Base-by-base conservation (phyloP, 352 stramenopile genomes). In the Phytophthora palmivora region DNA sequence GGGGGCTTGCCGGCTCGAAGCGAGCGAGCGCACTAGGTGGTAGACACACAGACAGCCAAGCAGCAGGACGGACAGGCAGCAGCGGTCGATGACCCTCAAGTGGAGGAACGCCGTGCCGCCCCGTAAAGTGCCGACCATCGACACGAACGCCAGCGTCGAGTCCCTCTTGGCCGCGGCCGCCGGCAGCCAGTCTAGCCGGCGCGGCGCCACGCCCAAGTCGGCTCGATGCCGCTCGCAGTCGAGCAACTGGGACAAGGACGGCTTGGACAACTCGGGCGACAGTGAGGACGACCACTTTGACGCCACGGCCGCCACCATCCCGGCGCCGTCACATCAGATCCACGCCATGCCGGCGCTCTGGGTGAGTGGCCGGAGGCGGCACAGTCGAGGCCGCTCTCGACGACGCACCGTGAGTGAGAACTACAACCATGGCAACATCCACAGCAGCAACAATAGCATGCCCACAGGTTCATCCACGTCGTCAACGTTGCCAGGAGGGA, bases 41-140 rank as follows among this genome's bases (percentile, higher is more conserved):
- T 53, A 22, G 32, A 50, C 10, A 46, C 16, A 21, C 37, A 55
- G 41, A 41, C 28, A 46, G 42, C 26, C 33, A 41, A 37, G 47
- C 42, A 48, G 58, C 43, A 63, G 59, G 37, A 47, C 22, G 5
- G 24, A 34, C 30, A 43, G 39, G 42, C 32, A 56, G 21, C 52
- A 62, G 43, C 38, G 59, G 62, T 52, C 43, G 34, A 88, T 88
- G 78, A 88, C 78, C 61, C 76, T 88, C 68, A 84, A 85, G 76
- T 85, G 73, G 48, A 85, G 75, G 76, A 77, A 72, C 48, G 75
- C 75, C 19, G 56, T 70, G 16, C 62, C 79, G 42, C 56, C 60
- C 11, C 63, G 62, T 6, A 72, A 79, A 49, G 28, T 70, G 33
- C 42, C 66, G 18, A 37, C 54, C 41, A 60, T 77, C 16, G 36